Percentiles rank a stretch among this genome's conserved stretches.
phyloP scores from a whole-genome alignment of 805 yeast genomes.

The Candida ovalis region DNA sequence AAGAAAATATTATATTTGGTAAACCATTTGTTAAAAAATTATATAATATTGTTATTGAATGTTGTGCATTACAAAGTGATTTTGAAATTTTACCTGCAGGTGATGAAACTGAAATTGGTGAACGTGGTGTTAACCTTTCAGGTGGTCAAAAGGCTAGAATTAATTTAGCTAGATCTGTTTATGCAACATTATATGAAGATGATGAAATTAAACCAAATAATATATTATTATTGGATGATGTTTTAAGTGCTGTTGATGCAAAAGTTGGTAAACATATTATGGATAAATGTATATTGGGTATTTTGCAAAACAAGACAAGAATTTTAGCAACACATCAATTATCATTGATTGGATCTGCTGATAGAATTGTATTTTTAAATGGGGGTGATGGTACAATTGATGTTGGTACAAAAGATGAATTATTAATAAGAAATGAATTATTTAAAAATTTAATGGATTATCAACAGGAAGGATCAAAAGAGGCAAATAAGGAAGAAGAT shows the following conservation, averaged over 20 bases:
- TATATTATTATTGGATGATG: conserved; percentile 58
- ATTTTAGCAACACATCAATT: conserved; percentile 83
- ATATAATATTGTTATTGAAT: conserved; percentile 52
- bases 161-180: conserved; percentile 66
- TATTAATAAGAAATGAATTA: conserved; percentile 36
- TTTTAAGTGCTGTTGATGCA: conserved; percentile 69
- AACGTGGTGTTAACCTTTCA: conserved; percentile 76
- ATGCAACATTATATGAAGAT: conserved; percentile 34
- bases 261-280: conserved; percentile 59
- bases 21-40: conserved; percentile 38
- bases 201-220: conserved; percentile 34
- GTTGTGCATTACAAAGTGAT: conserved; percentile 68
- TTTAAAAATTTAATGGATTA: conserved; percentile 39
- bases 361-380: conserved; percentile 62
- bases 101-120: conserved; percentile 78
- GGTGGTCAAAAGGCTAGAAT: conserved; percentile 88
- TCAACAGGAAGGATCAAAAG: conserved; percentile 31
- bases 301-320: conserved; percentile 57
- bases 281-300: conserved; percentile 58
- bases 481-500: conserved; percentile 19
- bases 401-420: conserved; percentile 57
- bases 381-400: conserved; percentile 61
- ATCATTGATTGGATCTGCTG: conserved; percentile 65
- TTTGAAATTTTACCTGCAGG: conserved; percentile 68
- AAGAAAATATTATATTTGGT: conserved; percentile 73